Conservation (phyloP, 176 grass and related monocot genomes). For the Juncus effusus region DNA sequence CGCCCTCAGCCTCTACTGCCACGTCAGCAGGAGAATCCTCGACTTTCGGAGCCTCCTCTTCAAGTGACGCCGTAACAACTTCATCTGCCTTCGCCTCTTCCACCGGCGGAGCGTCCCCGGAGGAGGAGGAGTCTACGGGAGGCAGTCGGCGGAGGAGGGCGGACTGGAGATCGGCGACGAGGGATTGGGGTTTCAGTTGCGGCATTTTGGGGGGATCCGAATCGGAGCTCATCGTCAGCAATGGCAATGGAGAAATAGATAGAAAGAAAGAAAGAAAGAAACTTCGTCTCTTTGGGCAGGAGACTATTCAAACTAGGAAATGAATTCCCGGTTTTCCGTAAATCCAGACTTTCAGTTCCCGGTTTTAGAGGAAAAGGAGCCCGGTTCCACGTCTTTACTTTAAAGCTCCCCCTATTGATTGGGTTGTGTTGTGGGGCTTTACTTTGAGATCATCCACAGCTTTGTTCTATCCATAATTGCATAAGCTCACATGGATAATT, state of each 20-base stretch:
- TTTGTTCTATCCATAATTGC: too few relatives aligned
- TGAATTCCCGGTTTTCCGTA: too few relatives aligned
- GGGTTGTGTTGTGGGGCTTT: too few relatives aligned
- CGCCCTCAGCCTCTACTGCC: conserved; percentile 12
- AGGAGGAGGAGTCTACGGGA: neutral
- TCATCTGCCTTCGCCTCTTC: conserved; percentile 11
- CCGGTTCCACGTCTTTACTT: too few relatives aligned
- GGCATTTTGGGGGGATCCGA: conserved; percentile 25
- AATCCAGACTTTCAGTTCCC: too few relatives aligned
- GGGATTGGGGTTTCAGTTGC: conserved; percentile 22
- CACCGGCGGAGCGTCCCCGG: neutral
- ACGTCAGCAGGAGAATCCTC: conserved; percentile 13
- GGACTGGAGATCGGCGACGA: conserved; percentile 43
- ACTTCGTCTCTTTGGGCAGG: too few relatives aligned
- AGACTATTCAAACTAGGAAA: too few relatives aligned
- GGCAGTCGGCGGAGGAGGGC: conserved; percentile 28
- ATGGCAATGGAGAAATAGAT: conserved; percentile 4
- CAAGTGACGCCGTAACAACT: neutral
- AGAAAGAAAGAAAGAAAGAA: too few relatives aligned
- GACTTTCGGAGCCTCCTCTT: conserved; percentile 13
- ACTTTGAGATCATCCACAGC: too few relatives aligned
- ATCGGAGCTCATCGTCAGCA: conserved; percentile 28
- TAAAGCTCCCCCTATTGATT: too few relatives aligned
- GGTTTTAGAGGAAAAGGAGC: too few relatives aligned
- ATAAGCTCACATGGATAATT: too few relatives aligned